Evolutionary conservation across 306 rosid genomes (phyloP), one percentile per base, ranked within the genome.

Genomic region (Castanea crenata): DNA sequence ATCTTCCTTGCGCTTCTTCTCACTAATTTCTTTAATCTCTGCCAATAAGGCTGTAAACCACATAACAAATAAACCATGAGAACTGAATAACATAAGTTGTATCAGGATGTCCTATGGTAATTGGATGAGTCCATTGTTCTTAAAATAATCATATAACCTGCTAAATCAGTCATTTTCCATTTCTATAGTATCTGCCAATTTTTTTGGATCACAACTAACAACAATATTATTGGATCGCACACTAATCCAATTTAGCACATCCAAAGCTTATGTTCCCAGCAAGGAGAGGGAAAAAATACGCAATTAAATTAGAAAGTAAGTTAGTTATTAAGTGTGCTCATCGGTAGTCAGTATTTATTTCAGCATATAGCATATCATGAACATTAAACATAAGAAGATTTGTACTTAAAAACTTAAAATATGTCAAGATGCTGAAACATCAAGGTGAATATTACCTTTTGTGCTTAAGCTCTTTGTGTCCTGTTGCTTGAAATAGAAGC

Each of bases 401-500:
- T 15, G 25, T 7, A 18, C 77, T 41, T 29, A 58, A 75, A 78
- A 76, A 75, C 55, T 61, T 55, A 18, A 16, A 65, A 74, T 49
- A 82, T 69, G 18, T 35, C 57, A 76, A 19, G 10, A 74, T 59
- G 73, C 44, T 51, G 31, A 80, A 69, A 55, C 32, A 51, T 58
- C 31, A 56, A 51, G 58, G 49, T 51, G 68, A 51, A 63, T 31
- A 20, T 79, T 88, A 96, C 99, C 99, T 88, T 96, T 96, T 62
- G 96, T 91, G 86, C 99, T 96, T 88, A 90, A 85, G 85, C 97
- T 91, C 83, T 91, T 96, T 25, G 97, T 79, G 81, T 96, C 99
- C 71, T 96, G 99, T 81, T 96, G 99, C 93, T 93, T 96, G 84
- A 96, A 96, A 88, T 96, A 96, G 88, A 96, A 96, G 89, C 99